Base-by-base conservation (phyloP, 768 basidiomycete genomes). In the Mycena haematopus region DNA sequence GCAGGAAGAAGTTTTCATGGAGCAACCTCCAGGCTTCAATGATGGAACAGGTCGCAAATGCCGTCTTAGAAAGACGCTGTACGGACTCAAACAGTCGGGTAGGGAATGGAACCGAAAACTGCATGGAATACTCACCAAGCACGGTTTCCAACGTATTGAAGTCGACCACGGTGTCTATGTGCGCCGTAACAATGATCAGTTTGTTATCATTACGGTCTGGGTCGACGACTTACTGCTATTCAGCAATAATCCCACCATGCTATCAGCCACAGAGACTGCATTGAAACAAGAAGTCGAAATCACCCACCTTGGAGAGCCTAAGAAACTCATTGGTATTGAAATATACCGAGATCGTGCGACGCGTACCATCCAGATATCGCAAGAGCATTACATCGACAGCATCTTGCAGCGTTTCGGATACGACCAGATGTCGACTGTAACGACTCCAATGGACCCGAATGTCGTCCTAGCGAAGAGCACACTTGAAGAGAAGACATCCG, bases 261-360 rank as follows among this genome's bases (percentile, higher is more conserved):
- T 22, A 46, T 24, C 24, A 61, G 56, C 56, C 46, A 38, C 29
- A 60, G 69, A 38, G 21, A 13, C 33, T 64, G 64, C 24, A 27
- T 74, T 7, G 36, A 63, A 25, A 5, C 9, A 7, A 33, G 56
- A 14, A 49, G 66, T 71, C 25, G 62, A 68, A 5, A 57, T 75
- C 25, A 70, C 46, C 3, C 67, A 72, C 46, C 51, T 74, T 17
- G 36, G 52, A 2, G 52, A 53, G 15, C 67, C 68, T 14, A 65
- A 54, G 36, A 67, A 69, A 19, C 46, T 75, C 0, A 57, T 76
- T 0, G 70, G 73, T 3, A 69, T 76, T 6, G 66, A 71, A 27
- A 69, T 75, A 1, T 40, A 65, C 27, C 38, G 58, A 6, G 55
- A 62, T 40, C 45, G 56, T 13, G 35, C 31, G 0, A 14, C 29